Evolutionary conservation across 768 basidiomycete species (phyloP).

Genomic region (Leucogyrophana mollusca): DNA sequence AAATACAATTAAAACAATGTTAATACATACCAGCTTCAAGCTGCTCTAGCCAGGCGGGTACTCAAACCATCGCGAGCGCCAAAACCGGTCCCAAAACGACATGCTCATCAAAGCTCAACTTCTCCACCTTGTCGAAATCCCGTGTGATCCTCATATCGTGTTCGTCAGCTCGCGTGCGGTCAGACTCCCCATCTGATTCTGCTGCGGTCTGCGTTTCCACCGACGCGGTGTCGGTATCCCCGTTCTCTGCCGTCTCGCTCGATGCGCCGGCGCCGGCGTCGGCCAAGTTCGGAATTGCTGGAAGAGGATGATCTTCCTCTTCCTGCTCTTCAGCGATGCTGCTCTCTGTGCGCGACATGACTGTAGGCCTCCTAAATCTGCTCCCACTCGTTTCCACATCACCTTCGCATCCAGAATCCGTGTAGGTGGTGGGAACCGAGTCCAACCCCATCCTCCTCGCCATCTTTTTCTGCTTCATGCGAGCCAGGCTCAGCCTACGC

Average conservation of each 20-base stretch:
- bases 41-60: no score
- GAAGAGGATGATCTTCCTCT: conserved; percentile 1
- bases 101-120: no score
- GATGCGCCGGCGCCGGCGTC: conserved; percentile 5
- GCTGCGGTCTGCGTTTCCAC: conserved; percentile 22
- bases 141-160: no score
- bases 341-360: conserved; percentile 23
- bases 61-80: no score
- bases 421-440: conserved; percentile 9
- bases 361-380: conserved; percentile 11
- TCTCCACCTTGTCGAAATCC: no score
- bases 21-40: no score
- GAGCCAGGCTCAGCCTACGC: conserved; percentile 29
- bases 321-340: conserved; percentile 32
- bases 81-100: no score
- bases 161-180: conserved; percentile 2
- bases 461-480: conserved; percentile 30
- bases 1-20: no score
- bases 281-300: no score
- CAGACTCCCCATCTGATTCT: conserved; percentile 25
- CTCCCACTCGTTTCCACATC: no score
- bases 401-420: conserved; percentile 8
- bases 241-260: conserved; percentile 11
- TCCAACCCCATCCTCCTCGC: conserved; percentile 29
- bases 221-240: conserved; percentile 19